These are phyloP conservation scores for Aspergillus novoparasiticus DNA, from an alignment of 2,329 filamentous ascomycete genomes.

Conservation along the genomic window DNA sequence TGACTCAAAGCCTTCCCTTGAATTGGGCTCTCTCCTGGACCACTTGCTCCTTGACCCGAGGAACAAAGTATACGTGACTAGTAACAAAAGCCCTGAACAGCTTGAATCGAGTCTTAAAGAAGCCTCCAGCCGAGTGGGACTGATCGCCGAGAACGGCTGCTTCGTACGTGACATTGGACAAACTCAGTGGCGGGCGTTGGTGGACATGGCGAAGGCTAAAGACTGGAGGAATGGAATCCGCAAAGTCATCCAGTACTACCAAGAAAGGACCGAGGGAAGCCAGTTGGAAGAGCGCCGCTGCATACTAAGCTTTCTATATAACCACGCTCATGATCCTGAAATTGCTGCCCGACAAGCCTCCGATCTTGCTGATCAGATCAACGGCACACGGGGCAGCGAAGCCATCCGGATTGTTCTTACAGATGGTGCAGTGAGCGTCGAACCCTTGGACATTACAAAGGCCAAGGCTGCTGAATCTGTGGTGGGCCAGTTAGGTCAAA, in stretches of 20 bases:
- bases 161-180: slow-evolving; percentile 72
- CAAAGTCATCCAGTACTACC: slow-evolving; percentile 82
- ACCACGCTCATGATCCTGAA: slow-evolving; percentile 73
- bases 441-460: slow-evolving; percentile 84
- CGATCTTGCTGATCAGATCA: slow-evolving; percentile 90
- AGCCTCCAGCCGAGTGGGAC: slow-evolving; percentile 69
- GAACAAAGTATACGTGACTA: slow-evolving; percentile 91
- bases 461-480: slow-evolving; percentile 75
- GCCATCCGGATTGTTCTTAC: slow-evolving; percentile 79
- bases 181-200: slow-evolving; percentile 72
- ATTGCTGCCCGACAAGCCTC: slow-evolving; percentile 77
- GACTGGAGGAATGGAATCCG: slow-evolving; percentile 82
- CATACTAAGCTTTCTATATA: slow-evolving; percentile 85
- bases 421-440: slow-evolving; percentile 79
- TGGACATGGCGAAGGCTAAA: slow-evolving; percentile 68
- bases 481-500: slow-evolving; percentile 63
- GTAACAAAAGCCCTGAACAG: slow-evolving; percentile 77
- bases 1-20: slow-evolving; percentile 72
- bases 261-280: slow-evolving; percentile 83
- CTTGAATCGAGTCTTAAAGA: slow-evolving; percentile 76
- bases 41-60: slow-evolving; percentile 74
- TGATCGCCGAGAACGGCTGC: slow-evolving; percentile 92
- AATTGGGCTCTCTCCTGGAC: slow-evolving; percentile 75
- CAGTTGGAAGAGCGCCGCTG: slow-evolving; percentile 84
- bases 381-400: slow-evolving; percentile 82